A percentile compares a stretch with the other conserved stretches of the same genome.
These are phyloP conservation scores for Terfezia boudieri DNA, from an alignment of 495 filamentous ascomycete species.

Conservation along the genomic window DNA sequence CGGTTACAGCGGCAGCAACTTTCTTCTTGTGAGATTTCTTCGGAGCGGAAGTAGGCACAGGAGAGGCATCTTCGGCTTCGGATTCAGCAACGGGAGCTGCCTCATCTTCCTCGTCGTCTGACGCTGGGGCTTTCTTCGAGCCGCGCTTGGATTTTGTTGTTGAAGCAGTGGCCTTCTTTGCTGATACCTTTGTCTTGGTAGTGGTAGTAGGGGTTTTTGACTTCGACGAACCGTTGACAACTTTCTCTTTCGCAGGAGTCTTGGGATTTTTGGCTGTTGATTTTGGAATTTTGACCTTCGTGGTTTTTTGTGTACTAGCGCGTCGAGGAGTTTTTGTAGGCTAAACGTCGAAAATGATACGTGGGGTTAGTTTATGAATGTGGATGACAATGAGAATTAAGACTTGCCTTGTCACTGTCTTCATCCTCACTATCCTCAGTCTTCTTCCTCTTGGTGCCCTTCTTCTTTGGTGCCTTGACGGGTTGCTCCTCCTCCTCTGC, in stretches of 20 bases:
- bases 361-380: constrained; percentile 34
- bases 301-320: not conserved
- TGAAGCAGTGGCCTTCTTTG: constrained; percentile 5
- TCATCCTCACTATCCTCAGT: constrained; percentile 8
- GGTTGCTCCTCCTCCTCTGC: constrained; percentile 34
- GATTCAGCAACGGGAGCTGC: not conserved
- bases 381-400: constrained; percentile 17
- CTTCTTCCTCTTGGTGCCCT: constrained; percentile 33
- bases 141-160: constrained; percentile 20
- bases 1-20: constrained; percentile 29
- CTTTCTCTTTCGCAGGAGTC: constrained; percentile 40
- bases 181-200: not conserved
- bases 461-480: constrained; percentile 27
- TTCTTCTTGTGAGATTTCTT: constrained; percentile 29
- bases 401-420: constrained; percentile 16
- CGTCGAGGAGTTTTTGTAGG: constrained; percentile 15
- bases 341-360: constrained; percentile 25
- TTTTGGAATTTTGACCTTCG: constrained; percentile 29
- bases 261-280: constrained; percentile 45
- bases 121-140: not conserved
- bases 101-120: not conserved
- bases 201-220: constrained; percentile 24
- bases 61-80: not conserved
- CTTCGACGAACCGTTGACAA: constrained; percentile 28
- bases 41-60: constrained; percentile 9